These are phyloP conservation scores for Nidula niveotomentosa DNA, from an alignment of 1,284 basidiomycete species.

Conservation along the genomic window DNA sequence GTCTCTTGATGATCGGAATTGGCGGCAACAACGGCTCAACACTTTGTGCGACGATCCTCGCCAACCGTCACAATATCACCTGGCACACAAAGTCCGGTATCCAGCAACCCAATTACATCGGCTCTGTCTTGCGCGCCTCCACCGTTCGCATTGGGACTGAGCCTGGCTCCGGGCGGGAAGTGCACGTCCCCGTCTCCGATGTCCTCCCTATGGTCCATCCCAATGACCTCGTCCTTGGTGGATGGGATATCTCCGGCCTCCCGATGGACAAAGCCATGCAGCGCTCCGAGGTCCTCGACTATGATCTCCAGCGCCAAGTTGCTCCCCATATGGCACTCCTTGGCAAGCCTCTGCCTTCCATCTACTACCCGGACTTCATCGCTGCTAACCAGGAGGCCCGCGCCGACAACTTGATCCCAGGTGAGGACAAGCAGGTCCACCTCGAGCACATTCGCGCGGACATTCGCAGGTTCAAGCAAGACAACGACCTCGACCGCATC, in stretches of 20 bases:
- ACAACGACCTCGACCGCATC: conserved; percentile 84
- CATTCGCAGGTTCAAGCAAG: conserved; percentile 91
- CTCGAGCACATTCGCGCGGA: conserved; percentile 92
- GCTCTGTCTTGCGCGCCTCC: conserved; percentile 91
- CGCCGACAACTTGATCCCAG: conserved; percentile 90
- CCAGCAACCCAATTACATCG: conserved; percentile 97
- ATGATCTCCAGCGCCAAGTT: conserved; percentile 96
- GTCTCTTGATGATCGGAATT: conserved; percentile 95
- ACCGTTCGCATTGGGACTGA: conserved; percentile 93
- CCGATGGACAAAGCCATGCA: conserved; percentile 92
- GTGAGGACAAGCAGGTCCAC: conserved; percentile 87
- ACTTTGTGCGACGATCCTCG: conserved; percentile 92
- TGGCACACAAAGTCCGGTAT: conserved; percentile 95
- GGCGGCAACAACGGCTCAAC: conserved; percentile 99
- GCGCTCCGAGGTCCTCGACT: conserved; percentile 94
- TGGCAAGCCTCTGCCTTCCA: conserved; percentile 86
- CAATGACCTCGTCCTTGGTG: conserved; percentile 96
- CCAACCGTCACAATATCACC: conserved; percentile 92
- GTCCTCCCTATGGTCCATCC: conserved; percentile 99
- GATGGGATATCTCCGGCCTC: conserved; percentile 94
- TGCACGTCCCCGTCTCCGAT: conserved; percentile 92
- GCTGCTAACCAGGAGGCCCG: conserved; percentile 97
- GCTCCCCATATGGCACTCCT: conserved; percentile 83
- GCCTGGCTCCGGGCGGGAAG: conserved; percentile 83
- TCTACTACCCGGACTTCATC: conserved; percentile 97